Conservation (phyloP, 2,329 filamentous ascomycete genomes). For the Nakataea oryzae region DNA sequence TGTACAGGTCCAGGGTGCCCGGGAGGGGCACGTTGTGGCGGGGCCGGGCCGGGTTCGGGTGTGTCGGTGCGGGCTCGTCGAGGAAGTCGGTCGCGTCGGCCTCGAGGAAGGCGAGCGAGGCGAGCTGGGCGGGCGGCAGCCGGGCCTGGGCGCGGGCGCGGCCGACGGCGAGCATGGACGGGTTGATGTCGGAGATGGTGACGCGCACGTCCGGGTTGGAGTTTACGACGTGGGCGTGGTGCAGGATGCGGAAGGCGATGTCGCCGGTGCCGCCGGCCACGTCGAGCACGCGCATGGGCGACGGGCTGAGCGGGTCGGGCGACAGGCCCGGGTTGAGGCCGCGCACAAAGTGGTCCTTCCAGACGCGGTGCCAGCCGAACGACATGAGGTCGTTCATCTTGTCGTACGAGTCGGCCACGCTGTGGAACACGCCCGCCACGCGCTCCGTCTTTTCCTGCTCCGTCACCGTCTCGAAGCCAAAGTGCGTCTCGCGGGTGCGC, state of each 20-base stretch:
- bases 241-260: constrained; percentile 92
- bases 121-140: constrained; percentile 44
- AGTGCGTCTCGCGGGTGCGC: constrained; percentile 55
- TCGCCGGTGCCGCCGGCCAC: constrained; percentile 95
- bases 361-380: constrained; percentile 87
- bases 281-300: constrained; percentile 71
- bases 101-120: constrained; percentile 64
- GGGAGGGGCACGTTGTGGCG: neutral
- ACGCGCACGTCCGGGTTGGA: constrained; percentile 71
- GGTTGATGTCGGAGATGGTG: constrained; percentile 92
- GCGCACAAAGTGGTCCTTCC: constrained; percentile 96
- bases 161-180: constrained; percentile 85
- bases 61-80: constrained; percentile 7
- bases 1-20: constrained; percentile 83
- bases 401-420: constrained; percentile 88
- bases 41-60: constrained; percentile 44
- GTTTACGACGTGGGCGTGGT: constrained; percentile 75
- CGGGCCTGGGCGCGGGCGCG: constrained; percentile 59
- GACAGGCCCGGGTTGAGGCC: constrained; percentile 71
- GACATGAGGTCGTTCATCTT: constrained; percentile 99
- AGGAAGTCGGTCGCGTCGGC: constrained; percentile 78
- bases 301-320: constrained; percentile 29
- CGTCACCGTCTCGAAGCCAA: constrained; percentile 78
- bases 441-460: constrained; percentile 62
- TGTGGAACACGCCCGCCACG: constrained; percentile 88